phyloP scores from a whole-genome alignment of 441 rosid genomes.

The Croton setiger region DNA sequence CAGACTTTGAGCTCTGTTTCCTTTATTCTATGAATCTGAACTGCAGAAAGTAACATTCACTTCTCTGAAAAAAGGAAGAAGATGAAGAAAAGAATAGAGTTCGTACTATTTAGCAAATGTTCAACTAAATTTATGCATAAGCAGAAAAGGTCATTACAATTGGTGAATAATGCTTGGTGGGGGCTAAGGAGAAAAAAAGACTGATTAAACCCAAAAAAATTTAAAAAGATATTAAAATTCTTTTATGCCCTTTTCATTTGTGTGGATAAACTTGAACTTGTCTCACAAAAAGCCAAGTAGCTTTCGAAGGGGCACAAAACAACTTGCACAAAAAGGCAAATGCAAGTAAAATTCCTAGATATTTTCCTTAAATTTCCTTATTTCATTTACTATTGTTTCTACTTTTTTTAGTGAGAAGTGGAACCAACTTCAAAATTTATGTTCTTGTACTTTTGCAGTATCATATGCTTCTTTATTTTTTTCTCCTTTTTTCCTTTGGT shows the following conservation, averaged over 20 bases:
- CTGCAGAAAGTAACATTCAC: neutral
- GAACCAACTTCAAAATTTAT: neutral
- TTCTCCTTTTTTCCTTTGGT: too few relatives aligned
- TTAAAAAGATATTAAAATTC: neutral
- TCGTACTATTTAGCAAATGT: neutral
- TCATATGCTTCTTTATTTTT: too few relatives aligned
- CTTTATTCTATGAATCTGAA: neutral
- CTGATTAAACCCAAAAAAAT: neutral
- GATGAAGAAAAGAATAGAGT: neutral
- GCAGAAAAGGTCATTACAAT: slow-evolving; percentile 5
- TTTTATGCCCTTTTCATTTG: neutral
- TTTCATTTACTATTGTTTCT: slow-evolving; percentile 14
- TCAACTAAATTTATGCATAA: neutral
- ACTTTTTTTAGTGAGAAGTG: neutral
- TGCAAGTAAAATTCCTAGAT: slow-evolving; percentile 6
- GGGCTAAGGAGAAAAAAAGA: slow-evolving; percentile 14
- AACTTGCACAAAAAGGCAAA: slow-evolving; percentile 22
- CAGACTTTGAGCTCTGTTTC: neutral
- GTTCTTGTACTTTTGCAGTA: neutral
- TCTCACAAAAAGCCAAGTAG: slow-evolving; percentile 6
- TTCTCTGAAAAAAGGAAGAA: slow-evolving; percentile 7
- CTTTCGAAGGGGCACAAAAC: slow-evolving; percentile 20
- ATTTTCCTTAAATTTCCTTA: slow-evolving; percentile 9
- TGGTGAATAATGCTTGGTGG: neutral
- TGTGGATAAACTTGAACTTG: slow-evolving; percentile 24